These are phyloP conservation scores for Suillus occidentalis DNA, from an alignment of 768 basidiomycete genomes.

Conservation along the genomic window DNA sequence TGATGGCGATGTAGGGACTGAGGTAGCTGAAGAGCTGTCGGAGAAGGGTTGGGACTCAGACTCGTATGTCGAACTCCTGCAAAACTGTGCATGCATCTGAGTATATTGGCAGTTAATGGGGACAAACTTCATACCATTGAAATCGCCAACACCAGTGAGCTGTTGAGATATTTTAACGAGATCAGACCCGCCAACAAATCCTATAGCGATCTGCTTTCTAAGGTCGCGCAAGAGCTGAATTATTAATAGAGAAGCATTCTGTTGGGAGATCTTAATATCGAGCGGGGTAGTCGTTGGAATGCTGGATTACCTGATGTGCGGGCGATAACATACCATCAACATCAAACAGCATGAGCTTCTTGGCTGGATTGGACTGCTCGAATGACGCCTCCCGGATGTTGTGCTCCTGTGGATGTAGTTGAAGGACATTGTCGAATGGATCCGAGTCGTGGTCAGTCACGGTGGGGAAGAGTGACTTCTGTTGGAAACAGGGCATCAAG, in stretches of 20 bases:
- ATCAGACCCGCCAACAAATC: constrained; percentile 95
- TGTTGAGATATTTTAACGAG: constrained; percentile 88
- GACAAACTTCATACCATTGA: constrained; percentile 46
- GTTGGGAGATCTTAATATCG: constrained; percentile 15
- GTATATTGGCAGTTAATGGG: not conserved
- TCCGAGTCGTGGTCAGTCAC: too few species aligned
- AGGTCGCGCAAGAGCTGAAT: constrained; percentile 63
- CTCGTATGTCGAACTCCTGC: constrained; percentile 84
- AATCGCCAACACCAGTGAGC: constrained; percentile 55
- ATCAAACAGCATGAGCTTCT: constrained; percentile 78
- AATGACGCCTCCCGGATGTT: too few species aligned
- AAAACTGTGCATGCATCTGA: constrained; percentile 47
- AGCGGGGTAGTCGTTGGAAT: constrained; percentile 10
- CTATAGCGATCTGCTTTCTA: constrained; percentile 72
- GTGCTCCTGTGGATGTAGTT: too few species aligned
- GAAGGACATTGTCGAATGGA: too few species aligned
- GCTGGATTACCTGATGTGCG: constrained; percentile 57
- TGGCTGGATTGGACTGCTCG: too few species aligned
- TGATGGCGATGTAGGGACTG: too few species aligned
- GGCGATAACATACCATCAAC: constrained; percentile 76
- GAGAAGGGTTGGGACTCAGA: too few species aligned
- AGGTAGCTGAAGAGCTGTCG: too few species aligned
- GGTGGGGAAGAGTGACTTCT: too few species aligned
- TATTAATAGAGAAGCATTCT: constrained; percentile 71
- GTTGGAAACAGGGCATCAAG: too few species aligned